These are phyloP conservation scores for Globisporangium echinulatum DNA, from an alignment of 352 stramenopile genomes.

Conservation along the genomic window DNA sequence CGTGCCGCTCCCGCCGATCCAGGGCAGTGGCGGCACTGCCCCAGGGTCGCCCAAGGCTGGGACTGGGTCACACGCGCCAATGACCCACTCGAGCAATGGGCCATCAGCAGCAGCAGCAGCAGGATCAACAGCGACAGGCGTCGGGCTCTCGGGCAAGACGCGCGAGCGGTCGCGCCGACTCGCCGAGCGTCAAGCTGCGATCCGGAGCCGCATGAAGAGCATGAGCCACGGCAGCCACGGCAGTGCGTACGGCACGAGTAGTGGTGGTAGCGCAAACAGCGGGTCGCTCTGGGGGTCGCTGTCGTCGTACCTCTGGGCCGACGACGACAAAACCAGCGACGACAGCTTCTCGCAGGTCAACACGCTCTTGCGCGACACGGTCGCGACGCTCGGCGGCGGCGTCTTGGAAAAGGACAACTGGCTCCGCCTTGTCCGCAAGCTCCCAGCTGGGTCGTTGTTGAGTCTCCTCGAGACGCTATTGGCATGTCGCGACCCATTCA, in stretches of 20 bases:
- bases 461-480: constrained; percentile 73
- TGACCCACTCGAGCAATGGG: constrained; percentile 4
- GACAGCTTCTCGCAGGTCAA: constrained; percentile 78
- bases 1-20: constrained; percentile 72
- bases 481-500: constrained; percentile 69
- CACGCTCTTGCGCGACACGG: constrained; percentile 67
- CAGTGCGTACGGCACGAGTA: constrained; percentile 33
- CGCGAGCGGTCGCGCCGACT: constrained; percentile 71
- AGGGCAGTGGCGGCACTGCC: constrained; percentile 18
- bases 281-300: constrained; percentile 79
- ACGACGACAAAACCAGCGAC: constrained; percentile 68
- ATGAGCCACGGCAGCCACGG: constrained; percentile 56
- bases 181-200: constrained; percentile 73
- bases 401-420: constrained; percentile 85
- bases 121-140: constrained; percentile 10
- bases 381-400: constrained; percentile 60
- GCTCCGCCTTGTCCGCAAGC: constrained; percentile 73
- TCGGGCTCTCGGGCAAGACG: constrained; percentile 71
- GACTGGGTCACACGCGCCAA: not conserved
- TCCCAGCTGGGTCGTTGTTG: constrained; percentile 54
- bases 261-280: constrained; percentile 22
- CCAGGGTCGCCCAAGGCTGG: constrained; percentile 10
- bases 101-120: constrained; percentile 12
- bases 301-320: constrained; percentile 78
- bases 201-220: constrained; percentile 76